Conservation (phyloP, 345 rosid species). For the Populus euphratica region DNA sequence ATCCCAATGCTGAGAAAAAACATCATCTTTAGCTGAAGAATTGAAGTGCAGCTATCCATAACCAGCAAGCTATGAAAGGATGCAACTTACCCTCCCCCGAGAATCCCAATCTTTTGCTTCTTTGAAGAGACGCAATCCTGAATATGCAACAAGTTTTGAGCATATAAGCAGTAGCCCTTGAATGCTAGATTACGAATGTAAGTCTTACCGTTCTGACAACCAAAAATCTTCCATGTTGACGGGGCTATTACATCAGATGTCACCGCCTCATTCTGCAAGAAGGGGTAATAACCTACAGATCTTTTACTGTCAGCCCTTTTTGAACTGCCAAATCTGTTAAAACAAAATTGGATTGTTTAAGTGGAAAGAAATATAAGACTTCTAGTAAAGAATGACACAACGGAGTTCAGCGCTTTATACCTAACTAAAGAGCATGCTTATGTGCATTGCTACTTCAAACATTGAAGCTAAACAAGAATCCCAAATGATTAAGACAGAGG, state of each 20-base stretch:
- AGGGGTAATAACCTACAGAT: slow-evolving; percentile 50
- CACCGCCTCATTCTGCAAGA: slow-evolving; percentile 45
- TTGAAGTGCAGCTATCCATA: background rate
- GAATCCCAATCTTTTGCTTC: slow-evolving; percentile 82
- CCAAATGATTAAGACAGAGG: background rate
- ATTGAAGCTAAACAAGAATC: background rate
- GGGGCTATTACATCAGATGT: slow-evolving; percentile 83
- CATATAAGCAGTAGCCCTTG: slow-evolving; percentile 2
- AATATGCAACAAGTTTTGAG: slow-evolving; percentile 8
- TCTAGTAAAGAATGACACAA: background rate
- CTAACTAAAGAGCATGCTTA: background rate
- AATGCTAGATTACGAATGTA: background rate
- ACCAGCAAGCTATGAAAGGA: background rate
- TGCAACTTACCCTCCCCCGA: slow-evolving; percentile 44
- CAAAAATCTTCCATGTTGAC: slow-evolving; percentile 92
- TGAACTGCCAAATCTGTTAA: slow-evolving; percentile 29
- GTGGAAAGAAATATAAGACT: background rate
- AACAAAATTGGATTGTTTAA: background rate
- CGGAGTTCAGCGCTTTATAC: background rate
- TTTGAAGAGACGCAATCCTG: slow-evolving; percentile 90
- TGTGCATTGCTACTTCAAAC: background rate
- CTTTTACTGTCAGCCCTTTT: slow-evolving; percentile 40
- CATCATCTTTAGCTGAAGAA: background rate
- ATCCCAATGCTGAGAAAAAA: slow-evolving; percentile 66
- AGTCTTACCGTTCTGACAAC: slow-evolving; percentile 79